Evolutionary conservation across 768 basidiomycete species (phyloP), one percentile per base, ranked within the genome.

Genomic region (Psilocybe cubensis): DNA sequence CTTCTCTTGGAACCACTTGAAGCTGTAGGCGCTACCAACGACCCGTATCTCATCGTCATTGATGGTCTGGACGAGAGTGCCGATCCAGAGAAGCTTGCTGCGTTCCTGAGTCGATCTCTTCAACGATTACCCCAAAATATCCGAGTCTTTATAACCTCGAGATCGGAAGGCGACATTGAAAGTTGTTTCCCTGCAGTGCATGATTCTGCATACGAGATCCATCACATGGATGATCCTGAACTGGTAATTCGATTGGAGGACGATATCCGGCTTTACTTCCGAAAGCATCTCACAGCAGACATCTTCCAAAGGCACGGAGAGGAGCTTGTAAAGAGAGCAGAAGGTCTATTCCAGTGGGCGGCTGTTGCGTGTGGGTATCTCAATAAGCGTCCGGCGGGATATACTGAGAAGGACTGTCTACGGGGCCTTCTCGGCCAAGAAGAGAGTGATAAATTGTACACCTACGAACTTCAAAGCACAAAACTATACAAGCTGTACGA

Each of bases 331-430:
- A 44, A 24, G 52, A 59, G 27, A n/a, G 45, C 27, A 9, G 47
- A 51, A 17, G 41, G 47, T 14, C 18, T 46, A 29, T 55, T 59
- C 21, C 58, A 55, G 23, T 49, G 54, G 45, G 58, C 45, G 6
- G 46, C 48, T 2, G 24, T 52, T 51, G 54, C 47, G 8, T 45
- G 45, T 24, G 44, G 28, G 17, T 54, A 41, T 23, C 51, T 57
- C 25, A 52, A 46, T 7, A 14, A 43, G 17, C 48, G 49, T 43
- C 56, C 56, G 6, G n/a, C 24, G 9, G 56, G 33, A 11, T 35
- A 12, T 9, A 51, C 35, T 3, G 18, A 27, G 4, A 50, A 44
- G 2, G 21, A 40, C 38, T 57, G 48, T 14, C 14, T 58, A 41
- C 38, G 38, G n/a, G 38, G 35, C 12, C 29, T 52, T 17, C 25